phyloP scores from a whole-genome alignment of 208 protist species.

The Crithidia mellificae region DNA sequence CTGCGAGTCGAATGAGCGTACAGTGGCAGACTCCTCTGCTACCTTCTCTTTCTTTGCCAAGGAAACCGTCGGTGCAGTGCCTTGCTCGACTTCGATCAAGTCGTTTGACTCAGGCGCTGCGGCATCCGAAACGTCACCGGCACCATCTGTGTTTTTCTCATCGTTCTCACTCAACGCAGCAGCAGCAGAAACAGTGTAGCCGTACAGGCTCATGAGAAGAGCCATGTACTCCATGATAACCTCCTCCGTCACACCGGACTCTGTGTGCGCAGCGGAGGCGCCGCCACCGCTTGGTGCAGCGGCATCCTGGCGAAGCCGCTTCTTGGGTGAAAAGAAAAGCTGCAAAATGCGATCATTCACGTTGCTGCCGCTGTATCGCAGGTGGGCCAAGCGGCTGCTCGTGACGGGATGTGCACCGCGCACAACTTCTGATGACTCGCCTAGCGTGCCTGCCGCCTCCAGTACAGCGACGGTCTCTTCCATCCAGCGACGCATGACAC shows the following conservation, averaged over 20 bases:
- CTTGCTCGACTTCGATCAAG: no score
- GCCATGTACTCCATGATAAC: constrained; percentile 25
- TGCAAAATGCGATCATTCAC: constrained; percentile 36
- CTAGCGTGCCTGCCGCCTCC: not conserved
- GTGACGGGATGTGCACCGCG: not conserved
- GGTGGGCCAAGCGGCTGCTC: not conserved
- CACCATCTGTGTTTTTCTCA: no score
- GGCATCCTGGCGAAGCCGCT: constrained; percentile 12
- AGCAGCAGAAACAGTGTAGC: constrained; percentile 14
- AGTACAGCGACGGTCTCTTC: constrained; percentile 8
- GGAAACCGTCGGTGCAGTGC: not conserved
- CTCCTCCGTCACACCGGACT: constrained; percentile 1
- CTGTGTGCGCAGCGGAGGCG: not conserved
- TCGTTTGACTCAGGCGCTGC: no score
- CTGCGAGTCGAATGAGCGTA: not conserved
- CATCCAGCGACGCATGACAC: constrained; percentile 22
- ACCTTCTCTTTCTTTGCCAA: not conserved
- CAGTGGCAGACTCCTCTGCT: not conserved
- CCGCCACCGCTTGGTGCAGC: not conserved
- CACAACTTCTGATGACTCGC: not conserved
- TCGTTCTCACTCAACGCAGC: not conserved
- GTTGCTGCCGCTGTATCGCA: constrained; percentile 36
- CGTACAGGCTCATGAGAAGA: constrained; percentile 37
- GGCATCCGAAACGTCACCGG: no score
- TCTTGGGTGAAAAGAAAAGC: constrained; percentile 35